phyloP scores from a whole-genome alignment of 139 green algal species.

The Ostreobium quekettii region DNA sequence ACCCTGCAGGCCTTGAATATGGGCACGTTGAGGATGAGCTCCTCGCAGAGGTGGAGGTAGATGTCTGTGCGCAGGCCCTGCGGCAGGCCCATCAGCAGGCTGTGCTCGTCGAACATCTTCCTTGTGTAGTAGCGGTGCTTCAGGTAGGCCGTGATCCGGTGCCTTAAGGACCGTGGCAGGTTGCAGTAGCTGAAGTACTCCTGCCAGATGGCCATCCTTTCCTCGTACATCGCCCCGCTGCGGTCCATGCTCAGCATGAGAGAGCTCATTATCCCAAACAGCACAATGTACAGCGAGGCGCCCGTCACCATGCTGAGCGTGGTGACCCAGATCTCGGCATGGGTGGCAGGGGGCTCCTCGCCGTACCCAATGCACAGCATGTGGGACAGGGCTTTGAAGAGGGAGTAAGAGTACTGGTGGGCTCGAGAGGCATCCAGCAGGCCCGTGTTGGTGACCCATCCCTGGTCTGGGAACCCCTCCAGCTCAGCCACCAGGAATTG shows the following conservation, averaged over 20 bases:
- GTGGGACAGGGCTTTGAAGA: constrained; percentile 30
- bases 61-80: constrained; percentile 33
- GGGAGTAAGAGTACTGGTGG: constrained; percentile 24
- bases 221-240: constrained; percentile 28
- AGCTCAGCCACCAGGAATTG: constrained; percentile 28
- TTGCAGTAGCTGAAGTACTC: constrained; percentile 9
- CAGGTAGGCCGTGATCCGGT: constrained; percentile 8
- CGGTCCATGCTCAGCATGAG: constrained; percentile 28
- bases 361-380: constrained; percentile 38
- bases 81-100: constrained; percentile 15
- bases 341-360: constrained; percentile 14
- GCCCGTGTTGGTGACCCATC: constrained; percentile 24
- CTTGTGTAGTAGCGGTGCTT: constrained; percentile 15
- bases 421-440: constrained; percentile 9
- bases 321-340: constrained; percentile 28
- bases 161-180: constrained; percentile 1
- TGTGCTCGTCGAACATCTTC: constrained; percentile 16
- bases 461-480: constrained; percentile 27
- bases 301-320: constrained; percentile 29
- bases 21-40: constrained; percentile 32
- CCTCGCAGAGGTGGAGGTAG: constrained; percentile 29
- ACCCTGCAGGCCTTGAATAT: constrained; percentile 29
- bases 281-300: constrained; percentile 34
- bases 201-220: constrained; percentile 28
- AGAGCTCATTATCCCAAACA: constrained; percentile 36